Percentiles rank a stretch among this genome's conserved stretches.
phyloP scores from a whole-genome alignment of 768 basidiomycete species.

The Lepiota subincarnata region DNA sequence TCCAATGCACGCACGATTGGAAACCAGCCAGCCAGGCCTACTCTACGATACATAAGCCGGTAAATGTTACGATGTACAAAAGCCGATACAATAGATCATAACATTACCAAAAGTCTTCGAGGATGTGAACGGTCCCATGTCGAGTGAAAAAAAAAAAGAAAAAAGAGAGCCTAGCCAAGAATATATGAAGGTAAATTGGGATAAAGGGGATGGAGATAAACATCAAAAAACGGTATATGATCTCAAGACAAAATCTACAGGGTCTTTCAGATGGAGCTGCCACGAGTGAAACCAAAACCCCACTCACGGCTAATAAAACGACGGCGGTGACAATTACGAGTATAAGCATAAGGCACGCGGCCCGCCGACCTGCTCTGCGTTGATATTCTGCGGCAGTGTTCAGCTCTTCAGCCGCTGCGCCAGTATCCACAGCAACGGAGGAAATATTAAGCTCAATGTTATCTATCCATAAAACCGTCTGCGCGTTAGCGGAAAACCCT shows the following conservation, averaged over 20 bases:
- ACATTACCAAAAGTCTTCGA: slow-evolving; percentile 1
- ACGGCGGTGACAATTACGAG: slow-evolving; percentile 82
- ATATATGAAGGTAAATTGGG: neutral
- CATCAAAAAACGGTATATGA: neutral
- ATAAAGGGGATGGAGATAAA: neutral
- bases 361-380: slow-evolving; percentile 86
- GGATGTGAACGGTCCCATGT: neutral
- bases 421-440: slow-evolving; percentile 78
- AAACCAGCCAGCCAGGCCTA: neutral
- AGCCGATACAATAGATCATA: slow-evolving; percentile 9
- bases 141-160: neutral
- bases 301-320: slow-evolving; percentile 87
- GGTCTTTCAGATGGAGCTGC: neutral
- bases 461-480: slow-evolving; percentile 44
- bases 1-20: neutral
- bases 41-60: neutral
- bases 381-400: slow-evolving; percentile 90
- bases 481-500: neutral
- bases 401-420: slow-evolving; percentile 81
- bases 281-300: neutral
- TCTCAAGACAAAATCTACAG: slow-evolving; percentile 6
- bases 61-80: neutral
- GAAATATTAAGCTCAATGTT: slow-evolving; percentile 94
- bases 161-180: neutral
- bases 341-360: slow-evolving; percentile 86